Percentiles rank a stretch among this genome's conserved stretches.
Evolutionary conservation across 2,329 filamentous ascomycete genomes (phyloP).

Genomic region (Xylaria multiplex): DNA sequence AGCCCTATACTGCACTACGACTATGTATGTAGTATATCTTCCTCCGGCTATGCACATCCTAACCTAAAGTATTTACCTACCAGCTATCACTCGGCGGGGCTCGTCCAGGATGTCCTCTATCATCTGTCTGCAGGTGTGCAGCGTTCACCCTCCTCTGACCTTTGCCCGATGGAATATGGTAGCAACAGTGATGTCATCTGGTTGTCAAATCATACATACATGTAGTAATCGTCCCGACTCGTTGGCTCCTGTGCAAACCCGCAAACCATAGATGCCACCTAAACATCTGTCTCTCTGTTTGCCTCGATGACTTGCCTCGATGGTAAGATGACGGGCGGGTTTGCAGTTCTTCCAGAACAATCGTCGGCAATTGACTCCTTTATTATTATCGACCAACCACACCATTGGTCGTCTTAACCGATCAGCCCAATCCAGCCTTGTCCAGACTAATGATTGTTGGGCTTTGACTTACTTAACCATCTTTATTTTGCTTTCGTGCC

Average conservation of each 20-base stretch:
- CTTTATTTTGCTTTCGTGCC: constrained; percentile 40
- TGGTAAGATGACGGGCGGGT: background rate
- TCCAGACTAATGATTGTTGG: constrained; percentile 41
- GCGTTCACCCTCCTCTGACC: constrained; percentile 10
- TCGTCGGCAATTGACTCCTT: constrained; percentile 13
- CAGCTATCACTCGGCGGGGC: background rate
- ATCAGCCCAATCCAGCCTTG: constrained; percentile 32
- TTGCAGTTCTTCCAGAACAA: constrained; percentile 10
- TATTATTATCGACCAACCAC: constrained; percentile 1
- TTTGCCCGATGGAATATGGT: constrained; percentile 21
- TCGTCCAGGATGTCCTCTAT: background rate
- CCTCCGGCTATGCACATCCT: background rate
- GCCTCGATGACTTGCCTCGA: background rate
- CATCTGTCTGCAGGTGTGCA: constrained; percentile 20
- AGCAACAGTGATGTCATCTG: constrained; percentile 19
- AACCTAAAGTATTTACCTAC: background rate
- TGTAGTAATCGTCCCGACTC: constrained; percentile 11
- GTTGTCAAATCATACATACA: background rate
- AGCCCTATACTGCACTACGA: background rate
- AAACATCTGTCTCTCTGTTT: background rate
- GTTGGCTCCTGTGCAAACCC: constrained; percentile 20
- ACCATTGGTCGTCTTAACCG: constrained; percentile 13
- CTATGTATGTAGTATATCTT: no score
- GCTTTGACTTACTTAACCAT: constrained; percentile 38
- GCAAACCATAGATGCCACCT: constrained; percentile 15